These are phyloP conservation scores for Fusarium sp. DNA, from an alignment of 2,329 filamentous ascomycete species.

Conservation along the genomic window DNA sequence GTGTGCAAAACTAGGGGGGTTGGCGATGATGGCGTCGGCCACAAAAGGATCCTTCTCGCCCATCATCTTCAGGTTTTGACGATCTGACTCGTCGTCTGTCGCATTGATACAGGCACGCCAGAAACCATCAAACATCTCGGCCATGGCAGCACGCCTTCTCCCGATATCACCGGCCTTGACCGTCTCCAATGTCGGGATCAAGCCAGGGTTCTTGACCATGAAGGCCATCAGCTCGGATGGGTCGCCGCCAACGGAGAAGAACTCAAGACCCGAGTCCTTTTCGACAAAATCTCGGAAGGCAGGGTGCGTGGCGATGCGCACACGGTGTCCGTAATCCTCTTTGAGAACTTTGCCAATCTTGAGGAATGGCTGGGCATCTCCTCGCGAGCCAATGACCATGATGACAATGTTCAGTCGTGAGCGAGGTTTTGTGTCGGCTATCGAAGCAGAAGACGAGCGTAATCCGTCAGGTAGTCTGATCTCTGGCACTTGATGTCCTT, in stretches of 20 bases:
- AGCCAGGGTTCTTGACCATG: slow-evolving; percentile 86
- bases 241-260: slow-evolving; percentile 84
- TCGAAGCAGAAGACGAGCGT: slow-evolving; percentile 48
- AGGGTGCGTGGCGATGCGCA: slow-evolving; percentile 83
- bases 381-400: slow-evolving; percentile 84
- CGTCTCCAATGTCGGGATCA: slow-evolving; percentile 80
- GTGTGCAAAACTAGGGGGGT: slow-evolving; percentile 83
- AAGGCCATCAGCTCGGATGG: slow-evolving; percentile 87
- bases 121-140: slow-evolving; percentile 85
- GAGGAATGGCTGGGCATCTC: slow-evolving; percentile 85
- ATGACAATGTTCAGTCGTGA: slow-evolving; percentile 81
- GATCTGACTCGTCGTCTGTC: slow-evolving; percentile 73
- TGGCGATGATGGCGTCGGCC: slow-evolving; percentile 86
- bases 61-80: slow-evolving; percentile 73
- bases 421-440: slow-evolving; percentile 48
- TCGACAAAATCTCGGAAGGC: slow-evolving; percentile 82
- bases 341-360: slow-evolving; percentile 79
- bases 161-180: slow-evolving; percentile 81
- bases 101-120: slow-evolving; percentile 83
- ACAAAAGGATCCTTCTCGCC: slow-evolving; percentile 71
- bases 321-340: slow-evolving; percentile 78
- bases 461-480: slow-evolving; percentile 28
- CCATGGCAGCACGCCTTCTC: slow-evolving; percentile 75
- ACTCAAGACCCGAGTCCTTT: slow-evolving; percentile 78
- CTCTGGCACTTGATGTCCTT: slow-evolving; percentile 7